Percentiles rank a stretch among this genome's conserved stretches.
Evolutionary conservation across 768 basidiomycete species (phyloP).

Genomic region (Agaricus blazei): DNA sequence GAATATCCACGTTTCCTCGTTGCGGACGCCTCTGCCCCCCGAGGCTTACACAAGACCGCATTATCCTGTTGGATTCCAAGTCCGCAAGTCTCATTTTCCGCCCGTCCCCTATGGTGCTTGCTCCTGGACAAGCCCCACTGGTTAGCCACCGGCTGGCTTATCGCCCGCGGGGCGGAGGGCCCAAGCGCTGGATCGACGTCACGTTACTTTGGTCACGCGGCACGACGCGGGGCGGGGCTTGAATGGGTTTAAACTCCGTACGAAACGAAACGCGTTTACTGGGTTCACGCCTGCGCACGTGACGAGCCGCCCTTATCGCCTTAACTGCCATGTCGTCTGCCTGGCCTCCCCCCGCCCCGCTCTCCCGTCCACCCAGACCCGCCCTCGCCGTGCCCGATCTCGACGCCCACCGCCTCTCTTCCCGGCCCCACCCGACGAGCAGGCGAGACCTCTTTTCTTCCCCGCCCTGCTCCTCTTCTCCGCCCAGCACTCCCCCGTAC

Average conservation of each 20-base stretch:
- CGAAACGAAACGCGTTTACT: constrained; percentile 43
- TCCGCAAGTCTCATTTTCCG: neutral
- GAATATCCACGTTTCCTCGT: no score
- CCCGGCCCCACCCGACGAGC: constrained; percentile 15
- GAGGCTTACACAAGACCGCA: no score
- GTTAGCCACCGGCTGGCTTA: no score
- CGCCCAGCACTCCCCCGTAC: constrained; percentile 30
- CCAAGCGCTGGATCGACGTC: neutral
- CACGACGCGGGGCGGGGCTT: constrained; percentile 29
- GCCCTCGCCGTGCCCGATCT: constrained; percentile 17
- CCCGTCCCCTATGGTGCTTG: neutral
- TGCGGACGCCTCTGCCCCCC: no score
- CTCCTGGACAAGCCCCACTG: neutral
- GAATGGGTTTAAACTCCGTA: constrained; percentile 25
- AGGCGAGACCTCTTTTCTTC: constrained; percentile 25
- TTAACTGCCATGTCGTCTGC: constrained; percentile 36
- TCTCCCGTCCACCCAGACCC: constrained; percentile 17
- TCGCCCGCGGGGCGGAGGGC: neutral
- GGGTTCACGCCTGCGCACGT: constrained; percentile 34
- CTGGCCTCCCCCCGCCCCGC: constrained; percentile 19
- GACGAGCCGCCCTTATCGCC: constrained; percentile 38
- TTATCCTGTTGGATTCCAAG: no score
- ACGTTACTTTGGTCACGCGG: constrained; percentile 24
- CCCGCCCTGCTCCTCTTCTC: constrained; percentile 32
- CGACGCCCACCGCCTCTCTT: constrained; percentile 12